phyloP scores from a whole-genome alignment of 1,139 yeast species.

The Kodamaea alishanica region DNA sequence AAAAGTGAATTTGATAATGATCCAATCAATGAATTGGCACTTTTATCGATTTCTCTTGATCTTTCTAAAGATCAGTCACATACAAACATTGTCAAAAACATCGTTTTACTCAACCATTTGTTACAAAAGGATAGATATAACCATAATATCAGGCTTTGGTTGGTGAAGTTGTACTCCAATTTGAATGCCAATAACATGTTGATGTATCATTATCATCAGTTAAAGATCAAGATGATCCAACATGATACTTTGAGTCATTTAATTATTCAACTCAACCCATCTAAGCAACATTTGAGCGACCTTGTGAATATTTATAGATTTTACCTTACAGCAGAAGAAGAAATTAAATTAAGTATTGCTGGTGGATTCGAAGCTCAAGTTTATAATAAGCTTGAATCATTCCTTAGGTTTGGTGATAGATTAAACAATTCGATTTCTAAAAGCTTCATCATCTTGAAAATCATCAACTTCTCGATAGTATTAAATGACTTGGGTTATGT shows the following conservation, averaged over 20 bases:
- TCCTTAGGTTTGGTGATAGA: conserved; percentile 49
- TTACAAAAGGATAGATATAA: conserved; percentile 55
- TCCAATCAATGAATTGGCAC: conserved; percentile 60
- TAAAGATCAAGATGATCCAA: conserved; percentile 75
- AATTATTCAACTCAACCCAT: conserved; percentile 38
- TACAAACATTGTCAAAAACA: conserved; percentile 26
- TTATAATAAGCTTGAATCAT: conserved; percentile 60
- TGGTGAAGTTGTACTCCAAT: conserved; percentile 58
- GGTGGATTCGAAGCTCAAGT: conserved; percentile 53
- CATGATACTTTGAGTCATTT: conserved; percentile 68
- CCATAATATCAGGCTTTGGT: conserved; percentile 66
- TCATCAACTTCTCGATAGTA: conserved; percentile 35
- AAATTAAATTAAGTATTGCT: conserved; percentile 42
- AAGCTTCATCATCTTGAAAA: conserved; percentile 30
- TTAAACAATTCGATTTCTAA: conserved; percentile 38
- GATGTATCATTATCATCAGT: conserved; percentile 43
- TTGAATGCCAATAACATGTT: conserved; percentile 57
- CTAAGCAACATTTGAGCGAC: conserved; percentile 23
- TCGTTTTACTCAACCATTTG: conserved; percentile 46
- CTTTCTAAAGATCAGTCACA: conserved; percentile 7
- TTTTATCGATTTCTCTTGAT: conserved; percentile 39
- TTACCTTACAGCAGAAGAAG: conserved; percentile 50
- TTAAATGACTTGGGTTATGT: conserved; percentile 32
- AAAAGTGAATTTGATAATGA: conserved; percentile 54
- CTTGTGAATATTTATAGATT: conserved; percentile 37